A percentile compares a stretch with the other conserved stretches of the same genome.
Conservation (phyloP, 139 green algal species). For the Astrephomene gubernaculifera region DNA sequence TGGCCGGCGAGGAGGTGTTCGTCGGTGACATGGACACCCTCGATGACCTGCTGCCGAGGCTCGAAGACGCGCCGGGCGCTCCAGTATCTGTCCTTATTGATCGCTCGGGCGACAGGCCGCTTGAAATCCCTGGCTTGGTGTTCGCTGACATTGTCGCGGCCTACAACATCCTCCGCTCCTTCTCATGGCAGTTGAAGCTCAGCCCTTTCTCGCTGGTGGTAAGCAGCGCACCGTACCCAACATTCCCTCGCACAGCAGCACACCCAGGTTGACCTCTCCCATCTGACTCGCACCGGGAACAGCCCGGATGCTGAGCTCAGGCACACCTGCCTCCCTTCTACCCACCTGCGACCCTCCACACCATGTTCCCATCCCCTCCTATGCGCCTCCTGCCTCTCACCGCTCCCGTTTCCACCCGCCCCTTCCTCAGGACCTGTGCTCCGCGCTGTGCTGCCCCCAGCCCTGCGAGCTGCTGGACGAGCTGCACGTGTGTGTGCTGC, state of each 20-base stretch:
- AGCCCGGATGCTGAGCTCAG: neutral
- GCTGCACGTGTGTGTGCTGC: constrained; percentile 46
- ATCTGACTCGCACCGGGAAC: neutral
- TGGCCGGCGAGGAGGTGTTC: constrained; percentile 8
- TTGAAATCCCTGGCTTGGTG: constrained; percentile 7
- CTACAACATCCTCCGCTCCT: constrained; percentile 77
- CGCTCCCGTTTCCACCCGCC: too few relatives aligned
- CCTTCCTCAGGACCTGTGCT: constrained; percentile 13
- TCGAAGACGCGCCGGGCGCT: neutral
- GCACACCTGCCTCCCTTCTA: neutral
- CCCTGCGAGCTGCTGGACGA: constrained; percentile 46
- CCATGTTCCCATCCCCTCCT: neutral
- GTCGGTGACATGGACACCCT: neutral
- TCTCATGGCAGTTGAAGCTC: constrained; percentile 86
- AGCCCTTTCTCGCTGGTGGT: constrained; percentile 75
- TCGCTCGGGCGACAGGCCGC: neutral
- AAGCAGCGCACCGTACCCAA: neutral
- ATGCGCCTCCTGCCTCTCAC: neutral
- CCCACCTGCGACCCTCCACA: too few relatives aligned
- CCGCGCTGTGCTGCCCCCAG: neutral
- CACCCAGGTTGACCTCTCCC: neutral
- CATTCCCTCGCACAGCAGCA: neutral
- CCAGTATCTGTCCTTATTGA: neutral
- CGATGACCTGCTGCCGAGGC: neutral
- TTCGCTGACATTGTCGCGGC: constrained; percentile 65